phyloP scores from a whole-genome alignment of 345 rosid species.

The Salix caprea region DNA sequence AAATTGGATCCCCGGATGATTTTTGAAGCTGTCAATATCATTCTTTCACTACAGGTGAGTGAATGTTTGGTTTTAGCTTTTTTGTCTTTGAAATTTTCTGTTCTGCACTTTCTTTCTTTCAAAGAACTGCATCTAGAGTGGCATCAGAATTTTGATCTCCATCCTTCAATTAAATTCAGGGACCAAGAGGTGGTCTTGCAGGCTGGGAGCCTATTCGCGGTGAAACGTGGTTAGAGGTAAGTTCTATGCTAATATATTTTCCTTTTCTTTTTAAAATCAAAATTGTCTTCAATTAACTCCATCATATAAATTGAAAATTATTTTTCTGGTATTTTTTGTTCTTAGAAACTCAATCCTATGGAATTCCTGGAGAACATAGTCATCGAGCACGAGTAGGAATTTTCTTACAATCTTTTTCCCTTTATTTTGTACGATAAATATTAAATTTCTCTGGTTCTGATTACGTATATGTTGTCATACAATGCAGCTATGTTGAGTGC shows the following conservation, averaged over 20 bases:
- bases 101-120: not conserved
- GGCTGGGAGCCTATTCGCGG: slow-evolving; percentile 64
- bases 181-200: slow-evolving; percentile 50
- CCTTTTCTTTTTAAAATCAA: not conserved
- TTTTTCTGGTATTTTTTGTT: not conserved
- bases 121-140: too few relatives aligned
- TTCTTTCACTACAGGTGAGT: slow-evolving; percentile 48
- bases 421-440: too few relatives aligned
- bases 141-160: too few relatives aligned
- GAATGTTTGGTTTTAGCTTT: not conserved
- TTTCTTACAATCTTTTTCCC: not conserved
- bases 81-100: not conserved
- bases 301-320: not conserved
- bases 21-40: slow-evolving; percentile 48
- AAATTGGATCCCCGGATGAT: slow-evolving; percentile 36
- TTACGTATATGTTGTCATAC: not conserved
- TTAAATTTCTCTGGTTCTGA: too few relatives aligned
- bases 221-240: slow-evolving; percentile 49
- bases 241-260: not conserved
- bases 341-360: slow-evolving; percentile 51
- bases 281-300: not conserved
- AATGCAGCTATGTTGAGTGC: slow-evolving; percentile 37
- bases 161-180: slow-evolving; percentile 21
- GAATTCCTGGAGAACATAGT: slow-evolving; percentile 51
- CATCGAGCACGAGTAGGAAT: slow-evolving; percentile 32